Evolutionary conservation across 345 rosid species (phyloP).

Genomic region (Populus tremula): DNA sequence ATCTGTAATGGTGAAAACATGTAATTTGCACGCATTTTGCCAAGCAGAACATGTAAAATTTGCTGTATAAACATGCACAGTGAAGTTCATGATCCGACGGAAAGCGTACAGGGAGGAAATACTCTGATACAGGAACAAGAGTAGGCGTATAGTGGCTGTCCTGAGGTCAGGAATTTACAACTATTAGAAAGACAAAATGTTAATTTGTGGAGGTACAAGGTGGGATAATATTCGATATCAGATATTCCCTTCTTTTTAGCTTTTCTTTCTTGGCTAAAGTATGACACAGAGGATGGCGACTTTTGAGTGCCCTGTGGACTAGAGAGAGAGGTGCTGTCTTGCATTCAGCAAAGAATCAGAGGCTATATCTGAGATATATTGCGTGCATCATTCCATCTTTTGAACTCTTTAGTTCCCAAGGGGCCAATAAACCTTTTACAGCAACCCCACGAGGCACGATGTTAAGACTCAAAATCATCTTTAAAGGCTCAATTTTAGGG

Average conservation of each 20-base stretch:
- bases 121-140: not conserved
- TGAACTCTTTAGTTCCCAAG: slow-evolving; percentile 30
- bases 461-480: slow-evolving; percentile 33
- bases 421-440: slow-evolving; percentile 35
- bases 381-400: slow-evolving; percentile 43
- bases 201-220: not conserved
- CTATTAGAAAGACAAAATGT: slow-evolving; percentile 22
- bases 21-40: not conserved
- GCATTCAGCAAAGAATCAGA: slow-evolving; percentile 48
- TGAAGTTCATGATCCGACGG: not conserved
- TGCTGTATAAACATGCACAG: not conserved
- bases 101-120: not conserved
- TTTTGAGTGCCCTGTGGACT: slow-evolving; percentile 26
- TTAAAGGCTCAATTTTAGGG: slow-evolving; percentile 40
- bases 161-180: not conserved
- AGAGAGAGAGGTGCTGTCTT: slow-evolving; percentile 35
- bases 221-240: slow-evolving; percentile 6
- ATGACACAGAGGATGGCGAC: slow-evolving; percentile 23
- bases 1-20: too few relatives aligned
- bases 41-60: not conserved
- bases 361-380: slow-evolving; percentile 20
- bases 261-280: slow-evolving; percentile 1
- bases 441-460: slow-evolving; percentile 41
- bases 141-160: not conserved
- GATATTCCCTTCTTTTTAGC: not conserved